Conservation (phyloP, 352 stramenopile genomes). For the Pythium folliculosum region DNA sequence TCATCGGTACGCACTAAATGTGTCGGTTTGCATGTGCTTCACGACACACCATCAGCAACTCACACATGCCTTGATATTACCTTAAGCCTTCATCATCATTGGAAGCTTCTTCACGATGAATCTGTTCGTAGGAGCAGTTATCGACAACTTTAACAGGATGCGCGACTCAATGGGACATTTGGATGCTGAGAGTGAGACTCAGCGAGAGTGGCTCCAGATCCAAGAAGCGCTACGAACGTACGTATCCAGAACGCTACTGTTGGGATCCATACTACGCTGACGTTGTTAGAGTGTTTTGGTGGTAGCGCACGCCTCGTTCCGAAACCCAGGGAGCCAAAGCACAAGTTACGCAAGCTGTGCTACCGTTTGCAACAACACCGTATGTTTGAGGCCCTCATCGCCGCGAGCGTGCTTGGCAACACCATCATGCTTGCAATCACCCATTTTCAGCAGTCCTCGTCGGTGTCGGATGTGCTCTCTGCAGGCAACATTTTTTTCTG, state of each 20-base stretch:
- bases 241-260: neutral
- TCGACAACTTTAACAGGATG: slow-evolving; percentile 87
- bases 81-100: slow-evolving; percentile 78
- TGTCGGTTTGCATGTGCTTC: neutral
- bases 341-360: slow-evolving; percentile 29
- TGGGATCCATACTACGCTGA: too few species aligned
- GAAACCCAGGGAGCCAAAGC: slow-evolving; percentile 30
- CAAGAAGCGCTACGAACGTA: slow-evolving; percentile 40
- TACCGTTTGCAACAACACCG: slow-evolving; percentile 39
- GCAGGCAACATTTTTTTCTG: slow-evolving; percentile 52
- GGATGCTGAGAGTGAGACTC: slow-evolving; percentile 58
- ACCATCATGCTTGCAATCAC: slow-evolving; percentile 44
- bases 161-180: slow-evolving; percentile 39
- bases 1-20: slow-evolving; percentile 46
- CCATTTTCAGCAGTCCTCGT: slow-evolving; percentile 37
- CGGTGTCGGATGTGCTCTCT: slow-evolving; percentile 20
- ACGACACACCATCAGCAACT: neutral
- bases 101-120: slow-evolving; percentile 88
- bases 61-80: neutral
- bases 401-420: slow-evolving; percentile 40
- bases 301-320: slow-evolving; percentile 33
- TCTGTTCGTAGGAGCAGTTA: slow-evolving; percentile 87
- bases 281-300: neutral
- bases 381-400: slow-evolving; percentile 36
- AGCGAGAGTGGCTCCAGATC: slow-evolving; percentile 70